Evolutionary conservation across 1,284 basidiomycete genomes (phyloP), one percentile per base, ranked within the genome.

Genomic region (Limonomyces culmigenus): DNA sequence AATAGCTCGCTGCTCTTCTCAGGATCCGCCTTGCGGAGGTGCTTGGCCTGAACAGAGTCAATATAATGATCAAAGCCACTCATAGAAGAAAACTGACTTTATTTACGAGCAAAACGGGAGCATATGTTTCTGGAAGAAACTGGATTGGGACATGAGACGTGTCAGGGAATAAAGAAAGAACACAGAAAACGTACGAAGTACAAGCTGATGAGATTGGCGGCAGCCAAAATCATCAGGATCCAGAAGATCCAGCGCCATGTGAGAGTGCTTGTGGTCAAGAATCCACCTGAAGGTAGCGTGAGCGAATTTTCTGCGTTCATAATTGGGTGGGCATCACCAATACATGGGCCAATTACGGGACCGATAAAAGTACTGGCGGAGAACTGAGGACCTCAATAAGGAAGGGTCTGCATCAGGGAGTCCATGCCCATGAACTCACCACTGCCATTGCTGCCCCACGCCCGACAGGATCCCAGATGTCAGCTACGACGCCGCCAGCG

Each of bases 181-280:
- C n/a, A n/a, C n/a, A n/a, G n/a, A n/a, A n/a, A n/a, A n/a, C n/a
- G n/a, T n/a, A n/a, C n/a, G n/a, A n/a, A n/a, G n/a, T n/a, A n/a
- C n/a, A n/a, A n/a, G n/a, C n/a, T n/a, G n/a, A n/a, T n/a, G n/a
- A n/a, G n/a, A n/a, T n/a, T n/a, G n/a, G n/a, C n/a, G n/a, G n/a
- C 58, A 15, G 53, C 47, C 40, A 59, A 55, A 32, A 53, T 55
- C 52, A 70, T 65, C 56, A 74, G 67, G 29, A 76, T 57, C 71
- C 74, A 78, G 52, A 74, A 74, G 3, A 77, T 62, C 68, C 71
- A 75, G 45, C 74, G 49, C 71, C 72, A 81, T 2, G 49, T 53
- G 18, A 58, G 46, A 19, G 42, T 38, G 39, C 54, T 58, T 15
- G 62, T 49, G 19, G 65, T 47, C 41, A 70, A 63, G 40, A 45